Evolutionary conservation across 2,329 filamentous ascomycete species (phyloP), one percentile per base, ranked within the genome.

Genomic region (Exophiala phaeomuriformis): DNA sequence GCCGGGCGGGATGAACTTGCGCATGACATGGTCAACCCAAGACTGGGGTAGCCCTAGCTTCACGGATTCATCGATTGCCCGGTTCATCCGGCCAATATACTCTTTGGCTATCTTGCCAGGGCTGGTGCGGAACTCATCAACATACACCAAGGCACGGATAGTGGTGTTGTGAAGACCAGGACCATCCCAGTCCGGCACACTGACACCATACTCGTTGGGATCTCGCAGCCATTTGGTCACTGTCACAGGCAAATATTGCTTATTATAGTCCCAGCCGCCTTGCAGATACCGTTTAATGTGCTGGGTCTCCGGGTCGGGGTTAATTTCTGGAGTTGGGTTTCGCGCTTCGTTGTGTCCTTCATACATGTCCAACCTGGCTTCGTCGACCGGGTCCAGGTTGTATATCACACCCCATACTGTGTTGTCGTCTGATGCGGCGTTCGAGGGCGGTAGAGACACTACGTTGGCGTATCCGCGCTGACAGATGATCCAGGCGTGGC

Each of bases 81-180:
- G 64, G 55, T 73, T 72, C 71, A 73, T 72, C 48, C 71, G 57
- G 2, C 62, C 65, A 36, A 73, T 66, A 59, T 73, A 73, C 60
- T 72, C 70, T 5, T 61, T 55, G 36, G 65, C 69, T 1, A 71
- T 69, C 32, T 56, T 49, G 0, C 64, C 67, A 10, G 66, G 52
- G 10, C 47, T 40, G 8, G 71, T 66, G 32, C 68, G 64, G 49
- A 66, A 48, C 58, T 73, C 71, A 64, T 73, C 71, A 6, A 73
- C 66, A 64, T 73, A 73, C 12, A 73, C 68, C 52, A 72, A 58
- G 6, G 65, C 68, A 6, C 56, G 63, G 51, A 67, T 45, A 5
- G 57, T 56, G 3, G 39, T 27, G 31, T 37, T 19, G 19, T 35
- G 31, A 31, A n/a, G 3, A 40, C 32, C 19, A 39, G 46, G 27